These are phyloP conservation scores for Rosa chinensis DNA, from an alignment of 306 rosid genomes.

Conservation along the genomic window DNA sequence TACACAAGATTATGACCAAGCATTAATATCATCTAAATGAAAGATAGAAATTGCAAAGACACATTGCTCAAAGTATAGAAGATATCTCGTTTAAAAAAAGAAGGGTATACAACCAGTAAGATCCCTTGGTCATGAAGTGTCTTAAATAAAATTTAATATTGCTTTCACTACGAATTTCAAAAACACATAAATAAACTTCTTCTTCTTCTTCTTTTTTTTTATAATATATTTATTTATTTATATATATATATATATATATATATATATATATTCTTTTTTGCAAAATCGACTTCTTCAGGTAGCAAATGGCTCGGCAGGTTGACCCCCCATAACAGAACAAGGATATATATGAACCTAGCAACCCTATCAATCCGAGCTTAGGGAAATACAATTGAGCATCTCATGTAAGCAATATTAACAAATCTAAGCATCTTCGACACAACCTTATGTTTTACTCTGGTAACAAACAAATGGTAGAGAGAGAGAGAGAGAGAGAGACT, in stretches of 20 bases:
- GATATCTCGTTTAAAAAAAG: neutral
- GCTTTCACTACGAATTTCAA: neutral
- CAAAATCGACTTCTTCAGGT: neutral
- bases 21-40: neutral
- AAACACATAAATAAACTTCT: neutral
- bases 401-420: neutral
- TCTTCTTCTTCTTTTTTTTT: neutral
- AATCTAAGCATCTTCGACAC: neutral
- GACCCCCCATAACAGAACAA: neutral
- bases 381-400: neutral
- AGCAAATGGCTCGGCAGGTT: neutral
- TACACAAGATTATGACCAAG: neutral
- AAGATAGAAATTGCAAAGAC: neutral
- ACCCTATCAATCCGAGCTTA: neutral
- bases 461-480: no score
- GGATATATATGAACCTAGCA: neutral
- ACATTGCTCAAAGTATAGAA: neutral
- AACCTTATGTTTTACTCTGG: neutral
- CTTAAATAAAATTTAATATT: neutral
- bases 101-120: neutral
- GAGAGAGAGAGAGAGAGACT: slow-evolving; percentile 24
- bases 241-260: no score
- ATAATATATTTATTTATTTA: no score
- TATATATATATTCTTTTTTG: no score
- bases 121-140: neutral